Conservation (phyloP, 768 basidiomycete genomes). For the Mycena filopes region DNA sequence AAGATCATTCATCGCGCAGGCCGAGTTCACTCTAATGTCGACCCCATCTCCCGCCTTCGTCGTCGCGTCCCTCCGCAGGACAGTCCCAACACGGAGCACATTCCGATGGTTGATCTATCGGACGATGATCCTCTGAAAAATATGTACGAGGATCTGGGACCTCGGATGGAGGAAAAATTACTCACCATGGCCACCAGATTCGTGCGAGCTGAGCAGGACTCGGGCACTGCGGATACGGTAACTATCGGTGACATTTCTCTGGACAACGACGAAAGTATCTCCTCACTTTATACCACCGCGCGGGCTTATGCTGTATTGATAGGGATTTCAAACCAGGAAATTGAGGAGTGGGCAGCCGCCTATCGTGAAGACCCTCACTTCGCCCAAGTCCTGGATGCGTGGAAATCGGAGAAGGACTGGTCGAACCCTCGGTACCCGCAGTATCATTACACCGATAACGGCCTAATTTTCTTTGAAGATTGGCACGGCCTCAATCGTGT, state of each 20-base stretch:
- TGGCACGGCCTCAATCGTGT: slow-evolving; percentile 32
- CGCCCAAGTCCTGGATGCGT: neutral
- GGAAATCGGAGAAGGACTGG: neutral
- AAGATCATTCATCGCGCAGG: slow-evolving; percentile 46
- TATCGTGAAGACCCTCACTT: slow-evolving; percentile 8
- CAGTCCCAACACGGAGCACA: neutral
- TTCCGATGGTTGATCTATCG: neutral
- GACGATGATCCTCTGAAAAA: neutral
- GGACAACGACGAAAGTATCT: no score
- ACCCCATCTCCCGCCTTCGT: slow-evolving; percentile 31
- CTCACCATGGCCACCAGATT: neutral
- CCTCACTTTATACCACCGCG: neutral
- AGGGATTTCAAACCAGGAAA: slow-evolving; percentile 5
- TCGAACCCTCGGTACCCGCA: slow-evolving; percentile 11
- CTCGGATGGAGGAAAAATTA: neutral
- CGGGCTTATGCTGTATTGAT: neutral
- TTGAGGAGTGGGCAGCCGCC: slow-evolving; percentile 1
- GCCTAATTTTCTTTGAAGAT: slow-evolving; percentile 40
- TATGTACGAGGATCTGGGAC: neutral
- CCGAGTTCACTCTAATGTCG: slow-evolving; percentile 45
- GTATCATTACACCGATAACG: slow-evolving; percentile 23
- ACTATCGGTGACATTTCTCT: no score
- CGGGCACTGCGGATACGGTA: no score
- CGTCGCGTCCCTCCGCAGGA: no score
- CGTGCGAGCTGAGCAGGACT: slow-evolving; percentile 17